Evolutionary conservation across 768 basidiomycete genomes (phyloP), one percentile per base, ranked within the genome.

Genomic region (Suillus clintonianus): DNA sequence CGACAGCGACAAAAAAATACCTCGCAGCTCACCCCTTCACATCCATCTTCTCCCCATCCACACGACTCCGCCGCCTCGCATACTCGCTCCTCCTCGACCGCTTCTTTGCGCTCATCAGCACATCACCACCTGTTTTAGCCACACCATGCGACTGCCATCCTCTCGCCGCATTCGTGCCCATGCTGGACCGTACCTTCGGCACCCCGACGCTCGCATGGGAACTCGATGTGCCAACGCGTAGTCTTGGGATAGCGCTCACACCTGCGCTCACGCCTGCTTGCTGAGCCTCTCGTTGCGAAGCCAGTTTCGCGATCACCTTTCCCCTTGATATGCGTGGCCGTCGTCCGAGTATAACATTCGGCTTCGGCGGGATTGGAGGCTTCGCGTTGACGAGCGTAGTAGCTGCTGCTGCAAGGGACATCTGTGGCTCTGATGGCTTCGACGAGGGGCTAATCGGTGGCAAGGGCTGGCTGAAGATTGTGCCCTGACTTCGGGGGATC

Each of bases 311-410:
- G 51, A 93, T 91, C 45, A 94, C 90, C 65, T 88, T 89, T 32
- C 90, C 91, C 43, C 92, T 85, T 48, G 92, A 94, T 66, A 94
- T 91, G 9, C 91, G 85, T 5, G 92, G 92, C 71, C 86, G 88
- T 62, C 89, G 84, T 10, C 83, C 80, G 32, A 80, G 67, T 22
- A 77, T 62, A 17, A 70, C 65, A 62, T 77, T 78, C 5, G 70
- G 70, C 60, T 74, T 76, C 17, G 68, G 67, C 19, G 73, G 69
- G 11, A 68, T 63, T 9, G 71, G 62, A 3, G 65, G 58, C 30
- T 70, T 72, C 19, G 48, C 39, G 34, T 60, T 42, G 9, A 65
- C 36, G 9, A 78, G 73, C 7, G 64, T 67, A 5, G 71, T 68
- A 17, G 74, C 79, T 2, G 73, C 74, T 1, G 72, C 72, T 0